These are phyloP conservation scores for Mycena rebaudengoi DNA, from an alignment of 768 basidiomycete genomes.

Conservation along the genomic window DNA sequence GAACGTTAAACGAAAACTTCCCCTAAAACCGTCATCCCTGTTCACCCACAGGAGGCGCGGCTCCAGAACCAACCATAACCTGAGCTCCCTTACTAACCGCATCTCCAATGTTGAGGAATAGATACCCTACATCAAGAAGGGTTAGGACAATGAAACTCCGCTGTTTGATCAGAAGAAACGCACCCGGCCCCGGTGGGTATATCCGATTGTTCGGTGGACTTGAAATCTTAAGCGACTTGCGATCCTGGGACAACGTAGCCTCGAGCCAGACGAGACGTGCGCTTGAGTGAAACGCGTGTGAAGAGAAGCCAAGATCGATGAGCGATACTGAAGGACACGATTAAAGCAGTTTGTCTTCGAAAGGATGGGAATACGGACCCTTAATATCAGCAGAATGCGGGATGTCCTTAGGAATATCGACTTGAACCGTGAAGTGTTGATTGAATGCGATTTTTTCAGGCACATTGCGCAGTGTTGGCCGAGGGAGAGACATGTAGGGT, in stretches of 20 bases:
- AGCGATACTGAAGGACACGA: conserved; percentile 34
- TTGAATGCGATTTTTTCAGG: conserved; percentile 41
- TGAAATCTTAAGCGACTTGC: conserved; percentile 40
- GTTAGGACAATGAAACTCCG: neutral
- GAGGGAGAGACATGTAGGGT: conserved; percentile 20
- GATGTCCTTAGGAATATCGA: conserved; percentile 36
- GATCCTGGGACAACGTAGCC: conserved; percentile 35
- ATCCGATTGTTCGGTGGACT: conserved; percentile 46
- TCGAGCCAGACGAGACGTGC: conserved; percentile 44
- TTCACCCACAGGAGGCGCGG: conserved; percentile 16
- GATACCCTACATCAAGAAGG: neutral
- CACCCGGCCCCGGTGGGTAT: conserved; percentile 42
- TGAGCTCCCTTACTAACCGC: conserved; percentile 4
- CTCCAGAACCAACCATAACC: conserved; percentile 26
- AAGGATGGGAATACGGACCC: conserved; percentile 16
- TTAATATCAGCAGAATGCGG: conserved; percentile 1
- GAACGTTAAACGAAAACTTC: too few relatives aligned
- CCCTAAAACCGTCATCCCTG: too few relatives aligned
- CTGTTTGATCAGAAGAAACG: neutral
- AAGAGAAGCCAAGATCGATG: conserved; percentile 46
- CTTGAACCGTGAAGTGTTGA: conserved; percentile 40
- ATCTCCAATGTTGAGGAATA: conserved; percentile 17
- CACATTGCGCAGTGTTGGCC: conserved; percentile 33
- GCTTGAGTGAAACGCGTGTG: conserved; percentile 46
- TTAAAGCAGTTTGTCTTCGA: neutral